A percentile compares a stretch with the other conserved stretches of the same genome.
Conservation (phyloP, 129 eudicot genomes). For the Flaveria sonorensis region DNA sequence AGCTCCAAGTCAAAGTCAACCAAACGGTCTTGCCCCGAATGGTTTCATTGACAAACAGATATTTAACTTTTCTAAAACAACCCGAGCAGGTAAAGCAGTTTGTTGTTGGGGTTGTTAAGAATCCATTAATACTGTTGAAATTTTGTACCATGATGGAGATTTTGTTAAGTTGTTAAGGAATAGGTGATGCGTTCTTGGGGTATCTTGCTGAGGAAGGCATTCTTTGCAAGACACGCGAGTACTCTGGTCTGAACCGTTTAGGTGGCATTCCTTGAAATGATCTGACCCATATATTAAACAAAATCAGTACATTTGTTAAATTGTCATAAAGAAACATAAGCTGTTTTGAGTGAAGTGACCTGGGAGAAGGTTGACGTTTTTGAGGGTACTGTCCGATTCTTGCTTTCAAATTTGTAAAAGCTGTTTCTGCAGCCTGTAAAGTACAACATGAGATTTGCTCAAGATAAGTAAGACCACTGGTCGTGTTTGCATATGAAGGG, state of each 20-base stretch:
- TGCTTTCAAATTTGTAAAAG: conserved; percentile 66
- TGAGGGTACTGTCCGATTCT: conserved; percentile 61
- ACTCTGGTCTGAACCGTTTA: conserved; percentile 70
- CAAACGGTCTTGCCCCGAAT: conserved; percentile 16
- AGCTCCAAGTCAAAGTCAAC: conserved; percentile 20
- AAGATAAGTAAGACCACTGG: background rate
- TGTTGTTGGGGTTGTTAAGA: conserved; percentile 31
- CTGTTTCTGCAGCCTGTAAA: conserved; percentile 80
- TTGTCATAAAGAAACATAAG: background rate
- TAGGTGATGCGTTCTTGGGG: conserved; percentile 65
- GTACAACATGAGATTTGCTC: conserved; percentile 10
- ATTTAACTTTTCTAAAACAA: conserved; percentile 21
- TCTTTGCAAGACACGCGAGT: conserved; percentile 55
- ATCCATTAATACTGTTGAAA: conserved; percentile 28
- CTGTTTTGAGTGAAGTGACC: conserved; percentile 46
- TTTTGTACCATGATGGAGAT: conserved; percentile 7
- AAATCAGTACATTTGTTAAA: conserved; percentile 3
- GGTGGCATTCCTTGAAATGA: conserved; percentile 60
- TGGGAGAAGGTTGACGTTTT: conserved; percentile 78
- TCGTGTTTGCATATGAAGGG: background rate
- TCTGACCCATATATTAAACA: conserved; percentile 32
- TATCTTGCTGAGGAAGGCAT: conserved; percentile 75
- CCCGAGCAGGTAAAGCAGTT: conserved; percentile 3
- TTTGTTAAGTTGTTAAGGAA: conserved; percentile 45
- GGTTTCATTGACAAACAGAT: conserved; percentile 18